These are phyloP conservation scores for Chenopodium formosanum DNA, from an alignment of 148 eudicot species.

Conservation along the genomic window DNA sequence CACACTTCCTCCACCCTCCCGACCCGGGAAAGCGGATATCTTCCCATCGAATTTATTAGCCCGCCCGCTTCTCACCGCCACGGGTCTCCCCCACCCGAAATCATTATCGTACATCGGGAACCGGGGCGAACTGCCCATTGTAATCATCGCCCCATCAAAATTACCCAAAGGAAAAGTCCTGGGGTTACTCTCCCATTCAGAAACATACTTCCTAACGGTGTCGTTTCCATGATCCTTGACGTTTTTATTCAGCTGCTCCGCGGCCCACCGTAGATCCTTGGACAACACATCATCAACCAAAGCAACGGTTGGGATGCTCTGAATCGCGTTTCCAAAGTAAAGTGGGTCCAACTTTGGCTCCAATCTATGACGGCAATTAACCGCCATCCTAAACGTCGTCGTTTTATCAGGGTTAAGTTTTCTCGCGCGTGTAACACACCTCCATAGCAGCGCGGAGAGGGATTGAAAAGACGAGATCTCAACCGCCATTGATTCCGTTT, in stretches of 20 bases:
- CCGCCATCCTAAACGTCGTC: conserved; percentile 90
- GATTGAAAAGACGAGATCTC: conserved; percentile 86
- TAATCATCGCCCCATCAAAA: conserved; percentile 79
- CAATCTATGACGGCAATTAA: conserved; percentile 72
- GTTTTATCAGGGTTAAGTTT: conserved; percentile 33
- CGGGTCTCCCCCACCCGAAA: conserved; percentile 87
- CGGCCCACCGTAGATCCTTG: conserved; percentile 68
- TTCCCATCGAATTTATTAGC: conserved; percentile 92
- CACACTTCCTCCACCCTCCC: conserved; percentile 68
- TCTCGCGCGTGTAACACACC: conserved; percentile 76
- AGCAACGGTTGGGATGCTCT: conserved; percentile 70
- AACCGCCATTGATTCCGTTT: conserved; percentile 26
- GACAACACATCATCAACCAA: conserved; percentile 51
- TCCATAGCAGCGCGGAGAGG: conserved; percentile 65
- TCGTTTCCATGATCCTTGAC: conserved; percentile 52
- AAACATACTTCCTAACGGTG: conserved; percentile 45
- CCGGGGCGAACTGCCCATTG: conserved; percentile 92
- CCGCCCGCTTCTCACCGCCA: conserved; percentile 73
- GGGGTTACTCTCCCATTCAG: conserved; percentile 76
- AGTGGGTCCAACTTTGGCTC: conserved; percentile 60
- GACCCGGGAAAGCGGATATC: conserved; percentile 85
- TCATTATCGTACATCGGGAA: conserved; percentile 88
- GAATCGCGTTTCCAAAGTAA: conserved; percentile 93
- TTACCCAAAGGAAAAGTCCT: conserved; percentile 82
- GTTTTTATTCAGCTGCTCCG: conserved; percentile 56